Evolutionary conservation across 306 rosid genomes (phyloP).

Genomic region (Prunus padus): DNA sequence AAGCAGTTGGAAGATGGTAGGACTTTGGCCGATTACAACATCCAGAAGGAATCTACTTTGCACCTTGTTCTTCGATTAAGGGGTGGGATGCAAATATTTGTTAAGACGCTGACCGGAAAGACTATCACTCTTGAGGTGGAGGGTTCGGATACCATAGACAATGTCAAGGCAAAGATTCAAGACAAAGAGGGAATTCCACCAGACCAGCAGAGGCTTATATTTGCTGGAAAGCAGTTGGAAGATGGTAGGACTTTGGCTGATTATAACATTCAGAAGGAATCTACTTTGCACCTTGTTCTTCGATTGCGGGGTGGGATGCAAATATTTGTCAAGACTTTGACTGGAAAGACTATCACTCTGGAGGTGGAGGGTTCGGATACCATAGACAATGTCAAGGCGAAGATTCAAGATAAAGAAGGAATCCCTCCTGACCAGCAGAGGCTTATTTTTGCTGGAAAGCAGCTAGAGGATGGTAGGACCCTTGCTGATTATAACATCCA

Average conservation of each 20-base stretch:
- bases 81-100: background rate
- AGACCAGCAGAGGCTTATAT: no score
- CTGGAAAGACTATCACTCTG: no score
- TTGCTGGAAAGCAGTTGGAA: background rate
- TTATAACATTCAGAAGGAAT: background rate
- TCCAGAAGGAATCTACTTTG: background rate
- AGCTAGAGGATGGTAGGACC: no score
- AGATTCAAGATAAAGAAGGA: no score
- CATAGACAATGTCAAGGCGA: no score
- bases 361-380: no score
- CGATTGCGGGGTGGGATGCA: background rate
- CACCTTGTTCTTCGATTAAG: background rate
- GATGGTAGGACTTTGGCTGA: background rate
- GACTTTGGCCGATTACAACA: background rate
- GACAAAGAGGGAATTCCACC: background rate
- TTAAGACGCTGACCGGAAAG: background rate
- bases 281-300: conserved; percentile 3
- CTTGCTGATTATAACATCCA: no score
- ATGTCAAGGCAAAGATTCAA: background rate
- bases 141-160: background rate
- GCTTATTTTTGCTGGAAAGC: no score
- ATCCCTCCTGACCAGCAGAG: no score
- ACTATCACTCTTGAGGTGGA: background rate
- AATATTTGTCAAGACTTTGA: background rate
- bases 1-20: background rate